Base-by-base conservation (phyloP, 2,329 filamentous ascomycete species). In the Pseudogymnoascus sp. region DNA sequence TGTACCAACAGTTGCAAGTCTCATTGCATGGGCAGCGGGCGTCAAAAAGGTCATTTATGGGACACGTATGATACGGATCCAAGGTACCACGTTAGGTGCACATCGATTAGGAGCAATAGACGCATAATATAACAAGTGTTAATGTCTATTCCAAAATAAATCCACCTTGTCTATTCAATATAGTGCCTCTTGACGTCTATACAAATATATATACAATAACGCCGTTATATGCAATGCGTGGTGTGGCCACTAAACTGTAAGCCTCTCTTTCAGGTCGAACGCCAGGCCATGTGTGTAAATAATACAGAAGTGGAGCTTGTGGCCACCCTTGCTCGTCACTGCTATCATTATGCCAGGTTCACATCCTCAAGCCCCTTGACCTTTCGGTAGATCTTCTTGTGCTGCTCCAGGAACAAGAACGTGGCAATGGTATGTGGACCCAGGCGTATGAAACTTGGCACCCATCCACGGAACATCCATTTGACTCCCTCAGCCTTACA, bases 391-490 rank as follows among this genome's bases (percentile, higher is more conserved):
- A 86, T 73, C 74, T 87, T 90, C 77, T 92, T 91, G 74, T 96
- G 91, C 72, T 90, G 86, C 73, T 96, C 91, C 70, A 96, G 73
- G 73, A 94, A 92, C 69, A 96, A 72, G 73, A 96, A 92, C 35
- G 90, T 96, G 68, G 88, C 87, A 63, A 96, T 89, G 6, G 90
- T 96, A 77, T 96, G 91, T 79, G 84, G 84, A 69, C 84, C 84
- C 58, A 88, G 74, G 62, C 85, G 75, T 65, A 87, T 76, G 70
- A 87, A 87, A 67, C 82, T 85, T n/a, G 91, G 91, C 54, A 92
- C 85, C 90, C 90, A 95, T 63, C 91, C 91, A 73, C 90, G 89
- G 75, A 95, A 95, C 81, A 93, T 87, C 91, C 91, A 96, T 47
- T 80, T 75, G 58, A 89, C 72, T 1, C 91, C 91, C 70, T 95